Percentiles rank a stretch among this genome's conserved stretches.
Conservation (phyloP, 495 filamentous ascomycete genomes). For the Talaromyces nanjingensis region DNA sequence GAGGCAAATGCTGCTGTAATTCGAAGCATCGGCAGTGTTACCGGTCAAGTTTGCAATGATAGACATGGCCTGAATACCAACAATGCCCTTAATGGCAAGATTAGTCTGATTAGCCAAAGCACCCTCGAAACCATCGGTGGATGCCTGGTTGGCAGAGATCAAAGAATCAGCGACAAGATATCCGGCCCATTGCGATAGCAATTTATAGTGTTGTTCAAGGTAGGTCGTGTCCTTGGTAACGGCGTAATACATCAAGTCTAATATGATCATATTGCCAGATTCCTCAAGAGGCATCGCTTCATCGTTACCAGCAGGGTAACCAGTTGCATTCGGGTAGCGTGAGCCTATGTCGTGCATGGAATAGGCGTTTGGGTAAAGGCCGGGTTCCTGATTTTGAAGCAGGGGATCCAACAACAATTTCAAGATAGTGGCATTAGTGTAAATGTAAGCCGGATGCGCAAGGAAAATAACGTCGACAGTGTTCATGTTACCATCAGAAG, state of each 20-base stretch:
- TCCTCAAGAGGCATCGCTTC: conserved; percentile 45
- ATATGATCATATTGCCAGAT: conserved; percentile 38
- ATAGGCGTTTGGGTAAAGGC: conserved; percentile 35
- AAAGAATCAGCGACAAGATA: conserved; percentile 45
- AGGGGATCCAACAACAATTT: conserved; percentile 43
- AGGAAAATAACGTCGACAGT: conserved; percentile 48
- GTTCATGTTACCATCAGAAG: conserved; percentile 45
- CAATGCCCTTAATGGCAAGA: conserved; percentile 50
- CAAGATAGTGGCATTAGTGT: conserved; percentile 42
- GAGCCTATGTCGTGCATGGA: conserved; percentile 40
- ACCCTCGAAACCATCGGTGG: conserved; percentile 48
- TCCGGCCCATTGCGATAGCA: conserved; percentile 41
- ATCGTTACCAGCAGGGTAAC: conserved; percentile 37
- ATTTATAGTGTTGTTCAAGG: conserved; percentile 23
- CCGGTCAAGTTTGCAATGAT: conserved; percentile 16
- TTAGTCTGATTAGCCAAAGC: conserved; percentile 47
- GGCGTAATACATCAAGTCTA: conserved; percentile 34
- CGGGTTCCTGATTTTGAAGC: conserved; percentile 39
- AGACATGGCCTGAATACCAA: conserved; percentile 42
- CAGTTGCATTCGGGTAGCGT: conserved; percentile 42
- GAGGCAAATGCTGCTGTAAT: conserved; percentile 35
- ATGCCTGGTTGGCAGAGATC: conserved; percentile 42
- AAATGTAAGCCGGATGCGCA: conserved; percentile 42
- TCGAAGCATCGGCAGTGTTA: conserved; percentile 24
- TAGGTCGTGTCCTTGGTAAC: conserved; percentile 36